These are phyloP conservation scores for Penicillium waksmanii DNA, from an alignment of 495 filamentous ascomycete genomes.

Conservation along the genomic window DNA sequence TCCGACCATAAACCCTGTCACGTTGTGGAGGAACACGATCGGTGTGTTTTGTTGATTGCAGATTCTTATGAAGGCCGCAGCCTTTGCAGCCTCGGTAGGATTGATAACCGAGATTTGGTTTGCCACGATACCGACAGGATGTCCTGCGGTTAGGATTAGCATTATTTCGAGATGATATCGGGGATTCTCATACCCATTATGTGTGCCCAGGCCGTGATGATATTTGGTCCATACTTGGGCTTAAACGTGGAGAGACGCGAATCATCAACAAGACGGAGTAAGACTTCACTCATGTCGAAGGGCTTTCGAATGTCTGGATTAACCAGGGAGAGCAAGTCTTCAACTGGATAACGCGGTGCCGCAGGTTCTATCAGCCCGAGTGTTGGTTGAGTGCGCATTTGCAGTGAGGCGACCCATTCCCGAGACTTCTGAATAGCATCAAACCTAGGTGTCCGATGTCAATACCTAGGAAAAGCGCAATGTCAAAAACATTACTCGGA, in stretches of 20 bases:
- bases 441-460: conserved; percentile 21
- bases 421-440: conserved; percentile 38
- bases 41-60: conserved; percentile 37
- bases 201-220: conserved; percentile 35
- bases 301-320: conserved; percentile 38
- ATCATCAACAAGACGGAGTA: conserved; percentile 35
- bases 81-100: conserved; percentile 34
- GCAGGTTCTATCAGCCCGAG: conserved; percentile 8
- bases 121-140: conserved; percentile 36
- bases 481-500: neutral
- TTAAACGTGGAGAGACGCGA: conserved; percentile 35
- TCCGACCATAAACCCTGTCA: conserved; percentile 43
- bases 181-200: conserved; percentile 29
- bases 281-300: conserved; percentile 36
- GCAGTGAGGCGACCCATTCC: conserved; percentile 34
- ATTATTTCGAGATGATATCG: neutral
- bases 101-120: conserved; percentile 37
- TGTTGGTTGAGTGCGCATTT: conserved; percentile 9
- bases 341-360: conserved; percentile 25
- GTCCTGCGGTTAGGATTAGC: conserved; percentile 15
- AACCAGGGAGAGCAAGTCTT: conserved; percentile 31
- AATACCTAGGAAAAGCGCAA: neutral
- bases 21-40: conserved; percentile 40
- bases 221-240: conserved; percentile 33
- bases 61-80: conserved; percentile 34